Evolutionary conservation across 768 basidiomycete species (phyloP), one percentile per base, ranked within the genome.

Genomic region (Suillus hirtellus): DNA sequence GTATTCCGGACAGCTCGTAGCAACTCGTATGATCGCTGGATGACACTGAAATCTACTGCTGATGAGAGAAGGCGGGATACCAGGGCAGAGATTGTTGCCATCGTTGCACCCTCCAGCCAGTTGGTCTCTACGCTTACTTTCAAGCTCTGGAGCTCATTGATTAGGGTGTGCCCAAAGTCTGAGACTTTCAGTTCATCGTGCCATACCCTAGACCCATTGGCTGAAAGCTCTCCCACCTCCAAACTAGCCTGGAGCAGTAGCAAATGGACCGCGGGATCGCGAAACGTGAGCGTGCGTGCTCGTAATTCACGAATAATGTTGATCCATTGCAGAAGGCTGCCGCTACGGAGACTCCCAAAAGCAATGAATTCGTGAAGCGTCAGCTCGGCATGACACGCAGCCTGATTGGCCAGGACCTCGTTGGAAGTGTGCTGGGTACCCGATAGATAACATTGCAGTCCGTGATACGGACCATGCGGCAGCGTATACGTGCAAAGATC

Each of bases 241-340:
- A 73, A 78, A 1, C 74, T 75, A 37, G 81, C 75, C 61, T 83
- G 82, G 12, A 66, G 69, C 11, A 84, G 42, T 15, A 84, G 69
- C 7, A 72, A 60, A 59, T 82, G 72, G 0, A 84, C 80, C 19
- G 74, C 78, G 3, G 76, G 70, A 7, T 65, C 55, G 31, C 71
- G 67, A 60, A 84, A 77, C 1, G 72, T 74, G 53, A 84, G 66
- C 7, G 62, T 60, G 15, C 73, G 67, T 10, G 75, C 72, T 11
- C 72, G 71, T 44, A 84, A 62, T 66, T 80, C 80, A 34, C 77
- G 74, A 9, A 73, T 64, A 24, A 84, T 81, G 65, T 84, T 84
- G 35, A 77, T 66, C 82, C 81, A 83, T 55, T 84, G 83, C 1
- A 84, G 63, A 7, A 65, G 68, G 1, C 70, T 60, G 5, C 83